Percentiles rank a stretch among this genome's conserved stretches.
phyloP scores from a whole-genome alignment of 441 rosid species.

The Populus trichocarpa region DNA sequence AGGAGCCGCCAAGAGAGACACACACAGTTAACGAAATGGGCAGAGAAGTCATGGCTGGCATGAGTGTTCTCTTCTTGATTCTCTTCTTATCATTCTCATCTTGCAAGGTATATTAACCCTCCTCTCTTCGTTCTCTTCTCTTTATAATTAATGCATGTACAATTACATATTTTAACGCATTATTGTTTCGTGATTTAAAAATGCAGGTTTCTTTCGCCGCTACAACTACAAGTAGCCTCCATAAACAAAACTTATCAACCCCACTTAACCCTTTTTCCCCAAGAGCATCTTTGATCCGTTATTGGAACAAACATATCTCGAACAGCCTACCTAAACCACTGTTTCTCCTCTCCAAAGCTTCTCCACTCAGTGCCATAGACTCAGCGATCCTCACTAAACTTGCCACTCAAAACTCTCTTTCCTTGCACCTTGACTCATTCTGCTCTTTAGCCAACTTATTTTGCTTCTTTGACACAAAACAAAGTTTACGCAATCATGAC shows the following conservation, averaged over 20 bases:
- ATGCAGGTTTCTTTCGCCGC: constrained; percentile 10
- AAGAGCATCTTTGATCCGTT: constrained; percentile 62
- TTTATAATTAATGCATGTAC: neutral
- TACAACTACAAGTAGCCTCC: neutral
- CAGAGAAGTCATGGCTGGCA: neutral
- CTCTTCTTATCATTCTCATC: constrained; percentile 1
- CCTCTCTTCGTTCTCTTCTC: neutral
- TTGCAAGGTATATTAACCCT: constrained; percentile 8
- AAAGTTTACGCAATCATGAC: neutral
- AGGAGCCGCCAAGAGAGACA: neutral
- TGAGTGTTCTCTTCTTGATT: neutral
- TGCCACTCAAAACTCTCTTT: constrained; percentile 54
- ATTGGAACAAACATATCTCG: constrained; percentile 71
- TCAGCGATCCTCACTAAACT: constrained; percentile 65
- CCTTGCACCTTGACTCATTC: constrained; percentile 51
- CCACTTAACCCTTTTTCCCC: constrained; percentile 66
- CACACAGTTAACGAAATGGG: neutral
- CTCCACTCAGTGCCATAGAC: constrained; percentile 65
- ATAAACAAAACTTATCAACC: neutral
- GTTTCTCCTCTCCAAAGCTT: constrained; percentile 70
- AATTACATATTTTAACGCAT: no score
- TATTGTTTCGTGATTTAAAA: neutral
- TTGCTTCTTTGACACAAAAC: constrained; percentile 45
- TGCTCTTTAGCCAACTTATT: constrained; percentile 70
- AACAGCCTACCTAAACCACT: constrained; percentile 38